A percentile compares a stretch with the other conserved stretches of the same genome.
Evolutionary conservation across 1,139 yeast species (phyloP).

Genomic region (Candida glucosophila): DNA sequence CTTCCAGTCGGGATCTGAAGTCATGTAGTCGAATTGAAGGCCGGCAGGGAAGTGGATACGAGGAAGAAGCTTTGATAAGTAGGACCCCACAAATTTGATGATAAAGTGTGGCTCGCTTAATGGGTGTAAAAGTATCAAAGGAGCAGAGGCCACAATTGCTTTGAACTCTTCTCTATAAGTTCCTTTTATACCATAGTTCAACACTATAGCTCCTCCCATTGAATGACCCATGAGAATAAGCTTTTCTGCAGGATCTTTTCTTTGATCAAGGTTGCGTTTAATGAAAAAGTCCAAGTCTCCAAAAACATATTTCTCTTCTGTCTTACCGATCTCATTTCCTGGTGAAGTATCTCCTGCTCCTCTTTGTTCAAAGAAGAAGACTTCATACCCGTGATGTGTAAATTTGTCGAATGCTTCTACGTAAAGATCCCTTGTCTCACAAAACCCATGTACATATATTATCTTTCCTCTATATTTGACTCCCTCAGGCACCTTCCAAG

Average conservation of each 20-base stretch:
- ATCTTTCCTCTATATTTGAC: conserved; percentile 44
- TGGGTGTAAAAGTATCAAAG: conserved; percentile 55
- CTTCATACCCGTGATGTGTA: conserved; percentile 57
- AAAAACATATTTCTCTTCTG: conserved; percentile 57
- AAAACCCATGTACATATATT: conserved; percentile 73
- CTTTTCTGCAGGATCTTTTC: conserved; percentile 23
- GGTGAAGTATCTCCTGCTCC: conserved; percentile 79
- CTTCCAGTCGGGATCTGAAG: conserved; percentile 44
- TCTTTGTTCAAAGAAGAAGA: conserved; percentile 75
- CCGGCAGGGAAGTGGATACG: conserved; percentile 47
- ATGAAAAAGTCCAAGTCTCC: conserved; percentile 65
- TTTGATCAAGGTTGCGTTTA: conserved; percentile 20
- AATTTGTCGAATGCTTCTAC: conserved; percentile 52
- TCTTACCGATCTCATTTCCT: conserved; percentile 50
- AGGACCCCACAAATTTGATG: conserved; percentile 36
- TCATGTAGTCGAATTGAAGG: conserved; percentile 44
- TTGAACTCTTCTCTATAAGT: conserved; percentile 42
- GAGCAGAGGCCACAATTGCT: conserved; percentile 58
- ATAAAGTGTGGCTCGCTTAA: conserved; percentile 47
- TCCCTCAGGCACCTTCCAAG: conserved; percentile 31
- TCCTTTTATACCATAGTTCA: conserved; percentile 71
- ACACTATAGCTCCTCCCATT: conserved; percentile 89
- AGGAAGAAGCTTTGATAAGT: conserved; percentile 45
- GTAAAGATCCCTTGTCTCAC: conserved; percentile 54
- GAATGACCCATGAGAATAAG: conserved; percentile 73